Evolutionary conservation across 768 basidiomycete genomes (phyloP), one percentile per base, ranked within the genome.

Genomic region (Suillus subaureus): DNA sequence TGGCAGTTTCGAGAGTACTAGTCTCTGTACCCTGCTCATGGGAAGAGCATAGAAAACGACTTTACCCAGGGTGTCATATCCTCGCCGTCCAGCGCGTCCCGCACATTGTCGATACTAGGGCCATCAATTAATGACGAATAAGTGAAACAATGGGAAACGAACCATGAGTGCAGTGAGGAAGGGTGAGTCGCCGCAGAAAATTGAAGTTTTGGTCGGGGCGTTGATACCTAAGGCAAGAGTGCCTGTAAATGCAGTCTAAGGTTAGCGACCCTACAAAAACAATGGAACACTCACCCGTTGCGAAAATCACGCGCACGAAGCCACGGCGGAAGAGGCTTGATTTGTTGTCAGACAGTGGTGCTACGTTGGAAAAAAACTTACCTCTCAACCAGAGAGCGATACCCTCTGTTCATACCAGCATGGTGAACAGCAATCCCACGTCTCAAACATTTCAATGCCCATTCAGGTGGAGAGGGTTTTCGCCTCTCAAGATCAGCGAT

Each of bases 181-280:
- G 1, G 85, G 84, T 0, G 88, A 89, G 72, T 89, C 88, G 0
- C 85, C 86, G 62, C 82, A 85, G 69, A 91, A 91, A 7, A 88
- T 81, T 2, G 85, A 80, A 0, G 90, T 88, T 69, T 85, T 89
- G 0, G 88, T 82, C 0, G 90, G 90, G 0, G 89, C 89, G 70
- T 92, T 92, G 70, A 92, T 92, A 64, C 90, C 91, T 16, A 92
- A 78, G 1, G 90, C 90, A 63, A 91, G 78, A 6, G 89, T 91
- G 1, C 86, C 87, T 87, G 61, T 23, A 21, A 55, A 13, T 37
- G 42, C 18, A 11, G 16, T 69, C 31, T 67, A 47, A 63, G 15
- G 4, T 18, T 8, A 58, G 68, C 12, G 26, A 31, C 62, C 33
- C 21, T 39, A 60, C 37, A 12, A 0, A 4, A 23, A 3, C 3